Percentiles rank a stretch among this genome's conserved stretches.
Evolutionary conservation across 495 filamentous ascomycete species (phyloP).

Genomic region (Lasiosphaeria hispida): DNA sequence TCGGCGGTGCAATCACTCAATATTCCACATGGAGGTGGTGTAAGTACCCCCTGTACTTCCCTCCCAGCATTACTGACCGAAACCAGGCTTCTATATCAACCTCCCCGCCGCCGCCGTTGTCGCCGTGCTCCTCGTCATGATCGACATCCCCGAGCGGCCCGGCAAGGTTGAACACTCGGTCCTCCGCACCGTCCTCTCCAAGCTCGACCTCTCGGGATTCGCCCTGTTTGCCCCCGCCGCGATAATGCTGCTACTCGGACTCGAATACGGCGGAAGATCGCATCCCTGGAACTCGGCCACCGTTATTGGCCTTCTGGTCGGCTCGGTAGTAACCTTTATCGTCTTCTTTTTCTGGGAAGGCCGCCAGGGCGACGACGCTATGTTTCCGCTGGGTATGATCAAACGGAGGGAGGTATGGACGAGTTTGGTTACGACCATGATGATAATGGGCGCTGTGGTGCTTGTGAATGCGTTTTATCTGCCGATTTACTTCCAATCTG

Average conservation of each 20-base stretch:
- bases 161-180: background rate
- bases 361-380: constrained; percentile 42
- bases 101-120: constrained; percentile 55
- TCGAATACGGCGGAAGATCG: constrained; percentile 45
- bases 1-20: constrained; percentile 61
- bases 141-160: constrained; percentile 17
- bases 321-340: constrained; percentile 37
- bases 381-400: constrained; percentile 40
- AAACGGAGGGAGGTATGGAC: constrained; percentile 58
- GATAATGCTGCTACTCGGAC: constrained; percentile 41
- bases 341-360: constrained; percentile 48
- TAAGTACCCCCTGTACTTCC: background rate
- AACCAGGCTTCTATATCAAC: constrained; percentile 63
- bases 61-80: background rate
- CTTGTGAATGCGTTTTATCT: constrained; percentile 58
- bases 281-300: constrained; percentile 40
- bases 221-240: constrained; percentile 34
- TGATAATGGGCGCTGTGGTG: constrained; percentile 50
- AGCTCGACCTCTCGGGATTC: constrained; percentile 45
- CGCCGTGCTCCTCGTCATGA: constrained; percentile 13
- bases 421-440: constrained; percentile 44
- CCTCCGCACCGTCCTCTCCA: background rate
- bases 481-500: constrained; percentile 65
- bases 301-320: constrained; percentile 46
- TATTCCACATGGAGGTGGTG: constrained; percentile 2